Base-by-base conservation (phyloP, 2,329 filamentous ascomycete genomes). In the Mariannaea sp. region DNA sequence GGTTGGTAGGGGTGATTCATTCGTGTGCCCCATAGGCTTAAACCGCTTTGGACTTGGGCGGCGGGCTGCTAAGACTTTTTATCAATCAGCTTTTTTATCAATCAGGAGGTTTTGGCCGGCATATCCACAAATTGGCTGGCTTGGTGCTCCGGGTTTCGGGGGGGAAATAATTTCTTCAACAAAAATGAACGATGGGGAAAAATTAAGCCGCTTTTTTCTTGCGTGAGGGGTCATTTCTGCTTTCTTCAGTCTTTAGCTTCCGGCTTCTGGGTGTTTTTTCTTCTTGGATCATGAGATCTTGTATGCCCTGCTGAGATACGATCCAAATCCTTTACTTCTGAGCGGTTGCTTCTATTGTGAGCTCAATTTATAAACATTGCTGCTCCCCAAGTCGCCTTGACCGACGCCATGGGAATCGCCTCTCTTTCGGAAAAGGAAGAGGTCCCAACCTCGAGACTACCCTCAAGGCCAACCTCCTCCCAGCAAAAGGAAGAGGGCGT, bases 371-470 rank as follows among this genome's bases (percentile, higher is more conserved):
- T 17, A 7, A 6, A 13, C 10, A 6, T 20, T 17, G 35, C n/a
- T n/a, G n/a, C n/a, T n/a, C n/a, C n/a, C n/a, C n/a, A n/a, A n/a
- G n/a, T n/a, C n/a, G n/a, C n/a, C n/a, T n/a, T 22, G 26, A 16
- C 47, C 47, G 24, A 39, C 41, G 24, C 41, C 49, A 51, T 51
- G 41, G 35, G 24, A 9, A 24, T 29, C 41, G 41, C 27, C 16
- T 17, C 41, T 14, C 14, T 45, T 22, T 40, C 49, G n/a, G 49
- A 51, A 24, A 51, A 51, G 49, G 24, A 36, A 32, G 30, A 33
- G 8, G 42, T 26, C 8, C n/a, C n/a, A n/a, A 22, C 5, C 22
- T n/a, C n/a, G n/a, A n/a, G n/a, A n/a, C n/a, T n/a, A n/a, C 19
- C 32, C 13, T 36, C 29, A 17, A 36, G 30, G 19, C 32, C 42